phyloP scores from a whole-genome alignment of 2,329 filamentous ascomycete species.

The Botrytis fragariae region DNA sequence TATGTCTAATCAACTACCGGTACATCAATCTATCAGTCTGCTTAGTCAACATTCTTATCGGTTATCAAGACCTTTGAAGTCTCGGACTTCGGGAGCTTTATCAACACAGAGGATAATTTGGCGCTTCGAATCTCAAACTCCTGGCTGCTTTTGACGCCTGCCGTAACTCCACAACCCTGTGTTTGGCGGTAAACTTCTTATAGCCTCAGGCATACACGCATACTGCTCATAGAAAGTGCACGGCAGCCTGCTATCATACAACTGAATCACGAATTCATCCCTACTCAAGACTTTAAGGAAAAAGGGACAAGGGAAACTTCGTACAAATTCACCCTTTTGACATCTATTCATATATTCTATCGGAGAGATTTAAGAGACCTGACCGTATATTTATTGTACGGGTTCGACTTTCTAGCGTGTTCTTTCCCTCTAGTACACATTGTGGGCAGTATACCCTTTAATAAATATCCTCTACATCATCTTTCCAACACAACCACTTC shows the following conservation, averaged over 20 bases:
- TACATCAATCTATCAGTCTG: neutral
- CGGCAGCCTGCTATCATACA: neutral
- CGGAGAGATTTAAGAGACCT: neutral
- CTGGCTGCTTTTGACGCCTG: neutral
- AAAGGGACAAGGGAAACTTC: neutral
- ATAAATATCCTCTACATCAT: slow-evolving; percentile 9
- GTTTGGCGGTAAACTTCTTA: neutral
- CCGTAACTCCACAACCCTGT: neutral
- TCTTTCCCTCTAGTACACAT: neutral
- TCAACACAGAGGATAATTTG: neutral
- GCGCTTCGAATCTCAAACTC: neutral
- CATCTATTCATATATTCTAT: neutral
- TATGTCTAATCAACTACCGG: neutral
- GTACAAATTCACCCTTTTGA: neutral
- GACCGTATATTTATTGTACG: neutral
- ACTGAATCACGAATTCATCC: slow-evolving; percentile 3
- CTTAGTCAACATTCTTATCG: neutral
- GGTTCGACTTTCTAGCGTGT: neutral
- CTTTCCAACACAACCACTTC: slow-evolving; percentile 8
- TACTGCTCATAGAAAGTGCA: neutral
- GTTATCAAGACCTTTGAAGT: neutral
- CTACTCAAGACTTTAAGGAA: neutral
- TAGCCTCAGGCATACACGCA: neutral
- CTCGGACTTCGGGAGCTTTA: neutral
- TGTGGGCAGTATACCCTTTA: slow-evolving; percentile 3